Conservation (phyloP, 306 rosid genomes). For the Citrullus amarus region DNA sequence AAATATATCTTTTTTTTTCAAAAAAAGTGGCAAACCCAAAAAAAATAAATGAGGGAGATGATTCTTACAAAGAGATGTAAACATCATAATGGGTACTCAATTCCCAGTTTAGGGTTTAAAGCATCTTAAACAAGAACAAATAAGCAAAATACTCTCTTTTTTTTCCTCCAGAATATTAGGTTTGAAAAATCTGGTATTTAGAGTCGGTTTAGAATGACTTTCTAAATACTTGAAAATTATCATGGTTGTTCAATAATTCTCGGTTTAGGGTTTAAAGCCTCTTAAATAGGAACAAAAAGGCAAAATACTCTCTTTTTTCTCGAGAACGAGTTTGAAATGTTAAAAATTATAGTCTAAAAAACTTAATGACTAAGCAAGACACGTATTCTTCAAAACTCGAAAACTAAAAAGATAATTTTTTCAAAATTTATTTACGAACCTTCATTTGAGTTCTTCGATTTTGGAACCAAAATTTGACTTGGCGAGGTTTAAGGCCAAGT, state of each 20-base stretch:
- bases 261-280: not conserved
- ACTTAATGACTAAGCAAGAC: too few relatives aligned
- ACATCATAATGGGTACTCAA: not conserved
- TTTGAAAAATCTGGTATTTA: not conserved
- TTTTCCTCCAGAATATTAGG: not conserved
- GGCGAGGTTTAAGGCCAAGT: slow-evolving; percentile 76
- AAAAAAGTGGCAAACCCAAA: not conserved
- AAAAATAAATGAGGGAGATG: not conserved
- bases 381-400: too few relatives aligned
- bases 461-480: slow-evolving; percentile 98
- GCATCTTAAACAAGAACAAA: not conserved
- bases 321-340: not conserved
- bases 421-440: slow-evolving; percentile 22
- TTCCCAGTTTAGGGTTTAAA: slow-evolving; percentile 8
- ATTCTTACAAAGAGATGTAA: not conserved
- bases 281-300: not conserved
- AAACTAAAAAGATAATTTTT: too few relatives aligned
- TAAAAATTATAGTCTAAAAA: too few relatives aligned
- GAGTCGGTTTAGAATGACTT: not conserved
- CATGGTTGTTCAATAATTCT: not conserved
- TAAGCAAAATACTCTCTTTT: not conserved
- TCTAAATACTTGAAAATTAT: too few relatives aligned
- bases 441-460: slow-evolving; percentile 95
- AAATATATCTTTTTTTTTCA: not conserved
- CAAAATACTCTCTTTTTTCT: not conserved